A percentile compares a stretch with the other conserved stretches of the same genome.
Conservation (phyloP, 805 yeast genomes). For the Barnettozyma salicaria region DNA sequence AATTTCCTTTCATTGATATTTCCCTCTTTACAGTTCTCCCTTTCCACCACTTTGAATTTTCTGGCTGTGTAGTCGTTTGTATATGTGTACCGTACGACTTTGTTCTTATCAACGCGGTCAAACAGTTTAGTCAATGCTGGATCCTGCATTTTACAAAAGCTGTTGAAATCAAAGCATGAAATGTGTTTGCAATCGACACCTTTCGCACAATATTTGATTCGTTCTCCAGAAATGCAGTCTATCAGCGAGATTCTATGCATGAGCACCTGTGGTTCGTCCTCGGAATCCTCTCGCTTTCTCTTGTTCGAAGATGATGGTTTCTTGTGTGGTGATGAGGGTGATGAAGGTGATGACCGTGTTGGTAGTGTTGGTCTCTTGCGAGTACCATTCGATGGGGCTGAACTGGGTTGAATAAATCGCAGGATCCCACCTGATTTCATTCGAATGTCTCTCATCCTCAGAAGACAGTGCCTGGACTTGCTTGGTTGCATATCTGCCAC, state of each 20-base stretch:
- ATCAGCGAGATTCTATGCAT: neutral
- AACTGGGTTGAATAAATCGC: too few species aligned
- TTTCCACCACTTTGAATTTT: neutral
- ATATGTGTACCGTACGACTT: neutral
- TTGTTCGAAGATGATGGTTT: too few species aligned
- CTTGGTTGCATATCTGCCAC: too few species aligned
- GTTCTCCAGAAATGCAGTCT: conserved; percentile 3
- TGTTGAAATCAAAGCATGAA: conserved; percentile 6
- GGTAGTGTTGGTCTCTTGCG: too few species aligned
- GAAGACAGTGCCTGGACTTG: too few species aligned
- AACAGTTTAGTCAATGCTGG: neutral
- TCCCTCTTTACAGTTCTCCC: neutral
- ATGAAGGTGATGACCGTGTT: too few species aligned
- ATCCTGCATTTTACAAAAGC: neutral
- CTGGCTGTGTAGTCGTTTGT: neutral
- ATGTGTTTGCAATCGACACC: neutral
- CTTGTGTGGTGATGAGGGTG: too few species aligned
- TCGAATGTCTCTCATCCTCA: too few species aligned
- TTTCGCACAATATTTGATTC: conserved; percentile 6
- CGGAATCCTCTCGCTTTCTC: too few species aligned
- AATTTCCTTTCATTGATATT: conserved; percentile 1
- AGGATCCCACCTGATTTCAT: too few species aligned
- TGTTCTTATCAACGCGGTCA: conserved; percentile 1
- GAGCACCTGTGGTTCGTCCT: conserved; percentile 2
- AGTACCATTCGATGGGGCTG: too few species aligned